Evolutionary conservation across 2,329 filamentous ascomycete genomes (phyloP).

Genomic region (Microdochium trichocladiopsis): DNA sequence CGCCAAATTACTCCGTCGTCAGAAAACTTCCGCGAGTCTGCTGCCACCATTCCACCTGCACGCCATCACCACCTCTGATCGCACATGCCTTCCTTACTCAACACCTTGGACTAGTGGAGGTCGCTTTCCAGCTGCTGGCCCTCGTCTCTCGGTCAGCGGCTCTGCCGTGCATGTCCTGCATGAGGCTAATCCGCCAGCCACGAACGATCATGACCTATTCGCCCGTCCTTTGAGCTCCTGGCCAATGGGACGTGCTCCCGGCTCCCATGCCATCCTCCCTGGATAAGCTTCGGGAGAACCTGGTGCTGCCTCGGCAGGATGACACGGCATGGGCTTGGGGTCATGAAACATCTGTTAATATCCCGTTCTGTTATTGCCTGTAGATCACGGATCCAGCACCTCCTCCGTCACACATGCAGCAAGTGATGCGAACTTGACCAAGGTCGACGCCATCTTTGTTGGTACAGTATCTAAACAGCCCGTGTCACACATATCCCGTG

Average conservation of each 20-base stretch:
- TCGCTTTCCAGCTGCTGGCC: slow-evolving; percentile 5
- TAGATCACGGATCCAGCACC: background rate
- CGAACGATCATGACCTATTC: no score
- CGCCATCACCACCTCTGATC: slow-evolving; percentile 10
- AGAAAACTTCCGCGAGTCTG: slow-evolving; percentile 1
- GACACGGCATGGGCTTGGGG: background rate
- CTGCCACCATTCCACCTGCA: slow-evolving; percentile 2
- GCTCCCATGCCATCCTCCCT: background rate
- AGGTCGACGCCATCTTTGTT: background rate
- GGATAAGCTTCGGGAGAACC: background rate
- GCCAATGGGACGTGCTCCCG: background rate
- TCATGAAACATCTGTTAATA: background rate
- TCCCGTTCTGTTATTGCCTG: background rate
- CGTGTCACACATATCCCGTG: background rate
- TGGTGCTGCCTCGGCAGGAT: background rate
- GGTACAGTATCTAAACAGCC: background rate
- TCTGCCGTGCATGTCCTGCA: background rate
- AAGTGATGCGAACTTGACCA: background rate
- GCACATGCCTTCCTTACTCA: slow-evolving; percentile 9
- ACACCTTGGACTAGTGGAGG: background rate
- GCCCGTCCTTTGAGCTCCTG: background rate
- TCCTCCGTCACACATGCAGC: background rate
- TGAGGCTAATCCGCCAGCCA: background rate
- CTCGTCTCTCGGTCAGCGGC: slow-evolving; percentile 14
- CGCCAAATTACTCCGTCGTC: background rate